These are phyloP conservation scores for Globisporangium middletonii DNA, from an alignment of 352 stramenopile species.

Conservation along the genomic window DNA sequence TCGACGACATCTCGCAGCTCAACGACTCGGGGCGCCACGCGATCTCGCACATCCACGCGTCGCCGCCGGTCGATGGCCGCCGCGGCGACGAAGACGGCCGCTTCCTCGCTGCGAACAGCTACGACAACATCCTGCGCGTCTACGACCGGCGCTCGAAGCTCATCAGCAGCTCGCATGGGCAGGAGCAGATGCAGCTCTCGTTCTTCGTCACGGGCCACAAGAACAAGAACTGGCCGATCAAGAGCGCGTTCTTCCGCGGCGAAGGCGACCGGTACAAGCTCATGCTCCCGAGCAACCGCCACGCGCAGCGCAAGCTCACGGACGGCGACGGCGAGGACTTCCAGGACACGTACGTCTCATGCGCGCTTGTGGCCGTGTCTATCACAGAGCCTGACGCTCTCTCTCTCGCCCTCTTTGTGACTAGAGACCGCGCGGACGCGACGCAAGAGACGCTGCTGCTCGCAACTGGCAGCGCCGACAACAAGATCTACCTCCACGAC, in stretches of 20 bases:
- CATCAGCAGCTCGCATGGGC: constrained; percentile 62
- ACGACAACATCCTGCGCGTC: constrained; percentile 87
- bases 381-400: too few species aligned
- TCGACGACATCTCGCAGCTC: constrained; percentile 72
- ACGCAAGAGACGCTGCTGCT: constrained; percentile 69
- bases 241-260: constrained; percentile 85
- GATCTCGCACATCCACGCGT: constrained; percentile 82
- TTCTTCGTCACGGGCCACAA: constrained; percentile 81
- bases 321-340: constrained; percentile 78
- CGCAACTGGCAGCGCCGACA: constrained; percentile 81
- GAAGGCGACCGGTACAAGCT: constrained; percentile 87
- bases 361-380: too few species aligned
- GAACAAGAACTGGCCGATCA: constrained; percentile 91
- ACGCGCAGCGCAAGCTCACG: constrained; percentile 60
- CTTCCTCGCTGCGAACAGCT: constrained; percentile 84
- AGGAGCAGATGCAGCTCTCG: constrained; percentile 75
- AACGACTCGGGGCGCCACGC: constrained; percentile 75
- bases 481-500: constrained; percentile 86
- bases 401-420: too few species aligned
- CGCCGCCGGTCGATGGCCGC: constrained; percentile 52
- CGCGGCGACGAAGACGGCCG: constrained; percentile 63
- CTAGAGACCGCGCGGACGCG: constrained; percentile 34
- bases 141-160: constrained; percentile 83
- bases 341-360: constrained; percentile 23
- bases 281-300: constrained; percentile 42